Conservation (phyloP, 108 stramenopile species). For the Nitzschia inconspicua region DNA sequence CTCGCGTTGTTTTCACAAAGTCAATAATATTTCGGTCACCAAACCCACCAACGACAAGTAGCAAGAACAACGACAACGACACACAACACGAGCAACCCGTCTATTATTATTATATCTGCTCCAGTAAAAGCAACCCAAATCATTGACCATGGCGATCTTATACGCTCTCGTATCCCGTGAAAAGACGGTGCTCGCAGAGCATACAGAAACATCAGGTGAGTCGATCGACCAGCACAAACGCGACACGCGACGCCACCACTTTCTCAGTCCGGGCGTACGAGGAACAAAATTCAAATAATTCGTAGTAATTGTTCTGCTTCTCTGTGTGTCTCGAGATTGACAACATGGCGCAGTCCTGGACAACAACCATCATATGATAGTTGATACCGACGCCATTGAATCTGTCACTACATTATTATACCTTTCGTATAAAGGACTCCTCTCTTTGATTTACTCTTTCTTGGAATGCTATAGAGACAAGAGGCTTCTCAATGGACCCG, state of each 20-base stretch:
- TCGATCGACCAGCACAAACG: not conserved
- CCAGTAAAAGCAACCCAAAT: not conserved
- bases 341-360: not conserved
- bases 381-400: not conserved
- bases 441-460: not conserved
- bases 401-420: not conserved
- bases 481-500: too few species aligned
- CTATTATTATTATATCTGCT: too few species aligned
- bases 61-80: not conserved
- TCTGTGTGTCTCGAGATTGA: not conserved
- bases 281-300: not conserved
- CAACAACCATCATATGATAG: not conserved
- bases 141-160: constrained; percentile 86
- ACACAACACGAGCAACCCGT: too few species aligned
- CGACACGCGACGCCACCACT: not conserved
- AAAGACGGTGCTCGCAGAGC: constrained; percentile 95
- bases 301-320: not conserved
- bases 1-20: not conserved
- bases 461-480: too few species aligned
- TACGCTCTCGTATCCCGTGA: constrained; percentile 96
- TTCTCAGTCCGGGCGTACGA: not conserved
- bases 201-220: constrained; percentile 88
- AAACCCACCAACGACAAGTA: not conserved
- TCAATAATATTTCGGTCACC: not conserved
- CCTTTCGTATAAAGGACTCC: not conserved